phyloP scores from a whole-genome alignment of 768 basidiomycete genomes.

The Paxillus ammoniavirescens region DNA sequence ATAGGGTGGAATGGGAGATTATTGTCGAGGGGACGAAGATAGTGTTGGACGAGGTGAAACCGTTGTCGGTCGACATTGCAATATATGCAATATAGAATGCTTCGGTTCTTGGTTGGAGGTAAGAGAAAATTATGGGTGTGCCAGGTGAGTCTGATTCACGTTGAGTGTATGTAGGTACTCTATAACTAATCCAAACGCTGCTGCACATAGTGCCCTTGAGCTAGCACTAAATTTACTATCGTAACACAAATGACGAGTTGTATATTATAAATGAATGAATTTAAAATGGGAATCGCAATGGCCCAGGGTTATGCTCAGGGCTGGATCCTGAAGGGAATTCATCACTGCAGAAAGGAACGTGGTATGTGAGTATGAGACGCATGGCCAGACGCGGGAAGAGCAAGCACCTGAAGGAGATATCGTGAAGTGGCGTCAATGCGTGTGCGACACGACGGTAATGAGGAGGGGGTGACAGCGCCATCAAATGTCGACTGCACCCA shows the following conservation, averaged over 20 bases:
- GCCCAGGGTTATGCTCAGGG: constrained; percentile 7
- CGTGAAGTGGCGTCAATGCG: constrained; percentile 7
- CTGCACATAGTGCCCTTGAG: constrained; percentile 17
- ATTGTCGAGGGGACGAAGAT: constrained; percentile 84
- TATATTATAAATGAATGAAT: constrained; percentile 6
- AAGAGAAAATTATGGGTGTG: not conserved
- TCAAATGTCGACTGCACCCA: constrained; percentile 11
- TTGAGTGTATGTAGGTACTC: not conserved
- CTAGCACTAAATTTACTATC: constrained; percentile 11
- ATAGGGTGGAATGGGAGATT: constrained; percentile 82
- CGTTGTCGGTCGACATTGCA: constrained; percentile 14
- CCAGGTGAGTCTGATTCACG: constrained; percentile 11
- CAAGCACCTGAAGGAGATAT: constrained; percentile 15
- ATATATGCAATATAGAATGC: not conserved
- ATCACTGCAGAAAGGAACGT: constrained; percentile 11
- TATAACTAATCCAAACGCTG: constrained; percentile 18
- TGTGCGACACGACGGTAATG: constrained; percentile 26
- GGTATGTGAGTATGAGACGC: not conserved
- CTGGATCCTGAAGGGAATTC: constrained; percentile 13
- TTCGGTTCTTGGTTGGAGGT: not conserved
- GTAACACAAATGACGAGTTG: constrained; percentile 1
- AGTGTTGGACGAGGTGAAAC: constrained; percentile 56
- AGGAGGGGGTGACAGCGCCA: constrained; percentile 27
- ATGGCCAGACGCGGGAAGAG: not conserved
- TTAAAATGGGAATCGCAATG: constrained; percentile 30